Evolutionary conservation across 768 basidiomycete genomes (phyloP).

Genomic region (Leccinellum rugosiceps): DNA sequence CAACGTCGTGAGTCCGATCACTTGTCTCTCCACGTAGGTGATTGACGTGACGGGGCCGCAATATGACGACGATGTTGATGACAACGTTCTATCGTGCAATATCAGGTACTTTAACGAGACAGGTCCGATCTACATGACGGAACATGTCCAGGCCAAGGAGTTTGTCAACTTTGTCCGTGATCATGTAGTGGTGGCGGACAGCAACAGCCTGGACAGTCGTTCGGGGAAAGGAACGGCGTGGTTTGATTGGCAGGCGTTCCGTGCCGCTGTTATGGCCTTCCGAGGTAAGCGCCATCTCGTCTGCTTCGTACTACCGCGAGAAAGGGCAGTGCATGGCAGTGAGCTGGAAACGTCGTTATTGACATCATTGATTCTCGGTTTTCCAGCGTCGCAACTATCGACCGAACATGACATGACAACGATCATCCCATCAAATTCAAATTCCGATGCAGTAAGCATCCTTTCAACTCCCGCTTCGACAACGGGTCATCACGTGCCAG

Average conservation of each 20-base stretch:
- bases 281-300: neutral
- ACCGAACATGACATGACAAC: neutral
- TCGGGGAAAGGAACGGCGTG: neutral
- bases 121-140: constrained; percentile 2
- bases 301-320: neutral
- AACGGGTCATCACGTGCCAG: neutral
- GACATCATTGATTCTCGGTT: neutral
- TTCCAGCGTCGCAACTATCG: neutral
- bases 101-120: constrained; percentile 11
- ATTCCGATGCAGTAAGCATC: neutral
- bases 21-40: neutral
- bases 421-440: neutral
- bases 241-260: constrained; percentile 2
- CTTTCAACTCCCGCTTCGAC: neutral
- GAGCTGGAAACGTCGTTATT: neutral
- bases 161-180: constrained; percentile 3
- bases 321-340: neutral
- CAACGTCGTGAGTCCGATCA: neutral
- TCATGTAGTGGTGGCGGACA: neutral
- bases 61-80: neutral
- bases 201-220: neutral
- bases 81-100: no score
- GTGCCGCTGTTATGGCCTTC: neutral
- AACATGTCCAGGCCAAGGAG: constrained; percentile 2
- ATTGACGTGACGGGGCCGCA: neutral